These are phyloP conservation scores for Yamadazyma spencermartinsiae DNA, from an alignment of 1,139 yeast species.

Conservation along the genomic window DNA sequence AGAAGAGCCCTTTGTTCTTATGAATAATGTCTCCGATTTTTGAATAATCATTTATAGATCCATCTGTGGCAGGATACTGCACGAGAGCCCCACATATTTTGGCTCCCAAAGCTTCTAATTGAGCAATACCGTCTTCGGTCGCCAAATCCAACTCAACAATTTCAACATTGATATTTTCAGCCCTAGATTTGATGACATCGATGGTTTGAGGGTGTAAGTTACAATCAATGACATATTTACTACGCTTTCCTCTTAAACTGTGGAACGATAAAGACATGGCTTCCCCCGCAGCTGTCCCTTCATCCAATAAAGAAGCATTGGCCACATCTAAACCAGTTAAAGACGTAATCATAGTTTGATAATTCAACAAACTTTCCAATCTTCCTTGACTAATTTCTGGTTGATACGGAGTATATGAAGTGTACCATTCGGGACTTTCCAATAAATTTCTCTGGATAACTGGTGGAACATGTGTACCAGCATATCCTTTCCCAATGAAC, in stretches of 20 bases:
- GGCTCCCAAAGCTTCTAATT: conserved; percentile 33
- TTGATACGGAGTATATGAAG: conserved; percentile 97
- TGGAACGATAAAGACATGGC: conserved; percentile 88
- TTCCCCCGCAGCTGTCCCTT: conserved; percentile 98
- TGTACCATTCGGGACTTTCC: conserved; percentile 97
- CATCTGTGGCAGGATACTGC: conserved; percentile 91
- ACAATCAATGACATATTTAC: conserved; percentile 68
- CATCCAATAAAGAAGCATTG: conserved; percentile 91
- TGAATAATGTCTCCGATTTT: conserved; percentile 68
- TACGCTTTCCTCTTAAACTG: conserved; percentile 64
- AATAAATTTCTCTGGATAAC: conserved; percentile 89
- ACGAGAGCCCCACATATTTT: conserved; percentile 79
- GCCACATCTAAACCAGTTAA: conserved; percentile 92
- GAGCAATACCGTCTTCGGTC: conserved; percentile 43
- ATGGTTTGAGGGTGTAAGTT: conserved; percentile 85
- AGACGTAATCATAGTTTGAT: conserved; percentile 85
- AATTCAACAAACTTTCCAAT: conserved; percentile 83
- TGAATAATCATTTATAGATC: conserved; percentile 58
- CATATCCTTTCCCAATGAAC: conserved; percentile 92
- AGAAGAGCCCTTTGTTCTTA: conserved; percentile 67
- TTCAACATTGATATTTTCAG: conserved; percentile 70
- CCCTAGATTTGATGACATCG: conserved; percentile 76
- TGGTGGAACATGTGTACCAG: conserved; percentile 86
- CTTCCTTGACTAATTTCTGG: conserved; percentile 98
- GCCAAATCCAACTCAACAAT: conserved; percentile 60